Base-by-base conservation (phyloP, 257 asterid species). In the Penstemon newberryi region DNA sequence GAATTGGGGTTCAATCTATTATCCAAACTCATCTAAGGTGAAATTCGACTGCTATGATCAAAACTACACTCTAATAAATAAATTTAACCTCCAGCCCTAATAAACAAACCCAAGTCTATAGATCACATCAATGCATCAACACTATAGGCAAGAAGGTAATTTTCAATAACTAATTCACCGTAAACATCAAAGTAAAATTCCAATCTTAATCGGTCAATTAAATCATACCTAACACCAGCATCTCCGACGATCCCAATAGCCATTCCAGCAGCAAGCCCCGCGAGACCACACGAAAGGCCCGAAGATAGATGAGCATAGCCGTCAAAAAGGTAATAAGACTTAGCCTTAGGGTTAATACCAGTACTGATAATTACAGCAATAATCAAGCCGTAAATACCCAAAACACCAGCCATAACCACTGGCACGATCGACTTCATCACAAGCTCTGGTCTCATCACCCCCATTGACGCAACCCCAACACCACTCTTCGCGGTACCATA, bases 381-480 rank as follows among this genome's bases (percentile, higher is more conserved):
- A 71, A 89, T 89, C 84, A 89, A 73, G 36, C 95, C 96, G 25
- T 89, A 89, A 60, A 87, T 89, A 85, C 96, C 96, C 84, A 89
- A 84, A 50, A 89, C 96, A 79, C 96, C 96, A 84, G 96, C 96
- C 96, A 89, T 89, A 80, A 89, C 96, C 69, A 89, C 96, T 11
- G 96, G 96, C 64, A 89, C 96, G 56, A 89, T 89, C 7, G 96
- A 89, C 38, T 89, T 89, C 96, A 89, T 89, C 66, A 87, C 96
- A 52, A 89, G 90, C 81, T 89, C 96, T 3, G 95, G 96, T 70
- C 96, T 79, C 96, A 89, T 89, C 62, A 87, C 96, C 39, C 96
- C 96, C 96, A 89, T 89, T 8, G 96, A 89, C 4, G 95, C 96
- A 72, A 89, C 96, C 41, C 96, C 95, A 0, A 89, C 96, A 15